Evolutionary conservation across 2,329 filamentous ascomycete genomes (phyloP), one percentile per base, ranked within the genome.

Genomic region (Tolypocladium album): DNA sequence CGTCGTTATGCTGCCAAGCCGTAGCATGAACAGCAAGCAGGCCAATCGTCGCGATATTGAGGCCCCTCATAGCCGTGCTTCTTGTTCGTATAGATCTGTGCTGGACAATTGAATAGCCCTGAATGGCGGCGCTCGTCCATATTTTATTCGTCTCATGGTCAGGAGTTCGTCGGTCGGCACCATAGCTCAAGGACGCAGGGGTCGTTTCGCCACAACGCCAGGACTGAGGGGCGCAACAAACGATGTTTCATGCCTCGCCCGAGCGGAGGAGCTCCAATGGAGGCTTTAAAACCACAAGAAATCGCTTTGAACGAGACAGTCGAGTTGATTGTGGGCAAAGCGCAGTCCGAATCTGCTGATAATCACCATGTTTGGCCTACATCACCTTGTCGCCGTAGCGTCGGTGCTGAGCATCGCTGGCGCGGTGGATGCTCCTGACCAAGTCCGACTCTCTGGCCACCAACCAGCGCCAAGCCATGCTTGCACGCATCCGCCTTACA

Each of bases 401-500:
- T 27, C 50, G 27, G 50, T 27, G 50, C 27, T 53, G 27, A 13
- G 50, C 4, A 31, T 53, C 8, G 50, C 50, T 12, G 15, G 4
- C 5, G 50, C 50, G 50, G 50, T 20, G 50, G 31, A 34, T 2
- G 3, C 27, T n/a, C 27, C 17, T 12, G 50, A 53, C 11, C 50
- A 53, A n/a, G 50, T n/a, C 27, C 50, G 50, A 31, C 17, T 53
- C 8, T 53, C 50, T 36, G 50, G 31, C 4, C 8, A n/a, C 7
- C 17, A n/a, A 6, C 50, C 27, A 20, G 17, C 50, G 17, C 42
- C 58, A 20, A 59, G 61, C 45, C 67, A 68, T 22, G 57, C 47
- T 4, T 72, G 70, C 63, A 58, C 56, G 12, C 66, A 71, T 42
- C 68, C 70, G 0, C 68, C 76, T 0, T 79, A 79, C 67, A 71